phyloP scores from a whole-genome alignment of 1,139 yeast species.

The Taiozyma sp. region DNA sequence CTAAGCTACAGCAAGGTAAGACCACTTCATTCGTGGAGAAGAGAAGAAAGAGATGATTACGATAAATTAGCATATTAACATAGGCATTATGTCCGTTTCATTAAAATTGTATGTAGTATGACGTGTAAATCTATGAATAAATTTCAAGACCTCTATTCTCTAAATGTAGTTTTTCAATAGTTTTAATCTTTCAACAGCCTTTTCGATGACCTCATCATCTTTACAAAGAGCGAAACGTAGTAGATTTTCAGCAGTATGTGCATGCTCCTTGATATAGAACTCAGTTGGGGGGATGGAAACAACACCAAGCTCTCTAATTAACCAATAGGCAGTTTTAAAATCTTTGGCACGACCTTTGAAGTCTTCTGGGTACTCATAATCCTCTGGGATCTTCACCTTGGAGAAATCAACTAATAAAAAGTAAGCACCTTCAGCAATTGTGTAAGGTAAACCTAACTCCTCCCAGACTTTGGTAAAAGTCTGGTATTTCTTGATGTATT shows the following conservation, averaged over 20 bases:
- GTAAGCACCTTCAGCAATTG: slow-evolving; percentile 90
- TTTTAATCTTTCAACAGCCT: slow-evolving; percentile 74
- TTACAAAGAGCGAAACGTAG: slow-evolving; percentile 95
- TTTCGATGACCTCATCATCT: slow-evolving; percentile 72
- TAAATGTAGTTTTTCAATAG: slow-evolving; percentile 61
- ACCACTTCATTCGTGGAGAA: slow-evolving; percentile 18
- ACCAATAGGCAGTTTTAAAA: slow-evolving; percentile 87
- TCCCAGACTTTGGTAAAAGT: slow-evolving; percentile 76
- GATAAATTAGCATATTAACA: background rate
- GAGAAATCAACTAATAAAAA: slow-evolving; percentile 84
- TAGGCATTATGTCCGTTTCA: background rate
- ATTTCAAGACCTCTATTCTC: background rate
- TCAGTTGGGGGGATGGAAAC: slow-evolving; percentile 97
- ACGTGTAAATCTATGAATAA: background rate
- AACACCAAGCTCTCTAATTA: slow-evolving; percentile 86
- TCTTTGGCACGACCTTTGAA: slow-evolving; percentile 70
- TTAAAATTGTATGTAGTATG: background rate
- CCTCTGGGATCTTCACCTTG: slow-evolving; percentile 72
- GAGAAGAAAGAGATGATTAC: slow-evolving; percentile 10
- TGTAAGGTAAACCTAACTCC: slow-evolving; percentile 82
- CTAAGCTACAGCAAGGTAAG: slow-evolving; percentile 15
- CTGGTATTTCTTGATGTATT: slow-evolving; percentile 66
- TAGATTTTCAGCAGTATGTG: slow-evolving; percentile 75
- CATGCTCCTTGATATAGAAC: slow-evolving; percentile 69
- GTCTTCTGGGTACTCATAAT: slow-evolving; percentile 67